Evolutionary conservation across 495 filamentous ascomycete species (phyloP).

Genomic region (Penicillium alfredii): DNA sequence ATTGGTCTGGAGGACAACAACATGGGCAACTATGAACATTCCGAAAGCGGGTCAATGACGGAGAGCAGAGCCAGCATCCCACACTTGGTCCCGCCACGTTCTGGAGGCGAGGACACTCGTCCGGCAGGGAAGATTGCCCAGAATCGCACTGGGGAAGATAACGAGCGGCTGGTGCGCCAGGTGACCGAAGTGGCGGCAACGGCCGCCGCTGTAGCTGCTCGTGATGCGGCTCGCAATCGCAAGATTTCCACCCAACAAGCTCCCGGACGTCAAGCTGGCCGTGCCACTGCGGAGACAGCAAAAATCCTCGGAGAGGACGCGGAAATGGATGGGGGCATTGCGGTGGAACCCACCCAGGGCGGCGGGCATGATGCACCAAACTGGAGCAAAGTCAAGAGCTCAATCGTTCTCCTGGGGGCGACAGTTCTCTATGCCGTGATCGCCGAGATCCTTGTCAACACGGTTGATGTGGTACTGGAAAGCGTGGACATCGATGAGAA

Average conservation of each 20-base stretch:
- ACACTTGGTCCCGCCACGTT: slow-evolving; percentile 63
- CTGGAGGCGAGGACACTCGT: slow-evolving; percentile 12
- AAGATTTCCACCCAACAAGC: slow-evolving; percentile 38
- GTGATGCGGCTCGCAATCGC: slow-evolving; percentile 59
- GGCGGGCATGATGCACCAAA: slow-evolving; percentile 97
- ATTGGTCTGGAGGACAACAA: slow-evolving; percentile 56
- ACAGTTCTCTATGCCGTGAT: slow-evolving; percentile 93
- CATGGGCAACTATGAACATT: slow-evolving; percentile 40
- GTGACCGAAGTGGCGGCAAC: slow-evolving; percentile 90
- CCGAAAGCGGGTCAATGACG: slow-evolving; percentile 12
- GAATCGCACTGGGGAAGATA: slow-evolving; percentile 67
- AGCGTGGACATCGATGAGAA: slow-evolving; percentile 93
- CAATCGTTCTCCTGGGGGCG: slow-evolving; percentile 80
- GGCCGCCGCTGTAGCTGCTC: slow-evolving; percentile 79
- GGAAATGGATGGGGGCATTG: slow-evolving; percentile 37
- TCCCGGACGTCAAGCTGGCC: slow-evolving; percentile 23
- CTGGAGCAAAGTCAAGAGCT: slow-evolving; percentile 87
- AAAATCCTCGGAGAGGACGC: slow-evolving; percentile 31
- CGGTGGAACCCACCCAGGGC: slow-evolving; percentile 30
- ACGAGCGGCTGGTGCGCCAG: slow-evolving; percentile 69
- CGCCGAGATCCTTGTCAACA: slow-evolving; percentile 94
- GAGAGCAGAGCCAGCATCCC: slow-evolving; percentile 39
- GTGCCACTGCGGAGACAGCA: slow-evolving; percentile 23
- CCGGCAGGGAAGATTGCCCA: slow-evolving; percentile 41
- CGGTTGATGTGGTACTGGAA: slow-evolving; percentile 87